Evolutionary conservation across 768 basidiomycete species (phyloP).

Genomic region (Leccinum disarticulatum): DNA sequence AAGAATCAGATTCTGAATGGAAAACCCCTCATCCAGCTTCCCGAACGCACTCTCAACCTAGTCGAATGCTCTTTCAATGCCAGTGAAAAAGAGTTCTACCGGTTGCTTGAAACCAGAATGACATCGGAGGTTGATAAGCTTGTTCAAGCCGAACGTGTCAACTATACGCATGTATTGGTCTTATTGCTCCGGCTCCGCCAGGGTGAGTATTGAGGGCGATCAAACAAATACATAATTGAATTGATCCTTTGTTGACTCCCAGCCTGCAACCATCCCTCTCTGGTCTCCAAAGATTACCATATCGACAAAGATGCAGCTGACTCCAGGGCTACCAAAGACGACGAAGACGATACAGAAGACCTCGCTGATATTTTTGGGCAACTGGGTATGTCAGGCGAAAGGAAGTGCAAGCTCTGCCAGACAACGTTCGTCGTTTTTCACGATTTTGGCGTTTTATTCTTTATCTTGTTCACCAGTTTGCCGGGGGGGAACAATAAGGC

Average conservation of each 20-base stretch:
- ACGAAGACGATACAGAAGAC: conserved; percentile 64
- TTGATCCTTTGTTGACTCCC: not conserved
- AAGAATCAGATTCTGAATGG: conserved; percentile 77
- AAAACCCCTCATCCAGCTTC: conserved; percentile 78
- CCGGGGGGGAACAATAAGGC: conserved; percentile 29
- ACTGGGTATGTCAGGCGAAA: conserved; percentile 55
- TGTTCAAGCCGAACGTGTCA: conserved; percentile 50
- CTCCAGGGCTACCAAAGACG: conserved; percentile 52
- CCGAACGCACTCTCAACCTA: conserved; percentile 66
- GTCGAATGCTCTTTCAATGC: conserved; percentile 76
- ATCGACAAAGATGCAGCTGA: conserved; percentile 77
- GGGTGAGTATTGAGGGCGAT: conserved; percentile 47
- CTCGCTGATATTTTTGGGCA: conserved; percentile 73
- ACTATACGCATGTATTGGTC: conserved; percentile 69
- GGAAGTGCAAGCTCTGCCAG: conserved; percentile 81
- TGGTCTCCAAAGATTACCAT: conserved; percentile 76
- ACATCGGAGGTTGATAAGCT: conserved; percentile 66
- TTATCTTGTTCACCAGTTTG: conserved; percentile 17
- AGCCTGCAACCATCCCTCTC: conserved; percentile 90
- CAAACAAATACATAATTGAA: not conserved
- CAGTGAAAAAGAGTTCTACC: conserved; percentile 80
- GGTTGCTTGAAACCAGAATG: conserved; percentile 67
- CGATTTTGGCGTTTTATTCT: not conserved
- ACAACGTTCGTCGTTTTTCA: conserved; percentile 48
- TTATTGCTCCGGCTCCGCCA: conserved; percentile 84